Evolutionary conservation across 352 stramenopile species (phyloP).

Genomic region (Phytophthora sp.): DNA sequence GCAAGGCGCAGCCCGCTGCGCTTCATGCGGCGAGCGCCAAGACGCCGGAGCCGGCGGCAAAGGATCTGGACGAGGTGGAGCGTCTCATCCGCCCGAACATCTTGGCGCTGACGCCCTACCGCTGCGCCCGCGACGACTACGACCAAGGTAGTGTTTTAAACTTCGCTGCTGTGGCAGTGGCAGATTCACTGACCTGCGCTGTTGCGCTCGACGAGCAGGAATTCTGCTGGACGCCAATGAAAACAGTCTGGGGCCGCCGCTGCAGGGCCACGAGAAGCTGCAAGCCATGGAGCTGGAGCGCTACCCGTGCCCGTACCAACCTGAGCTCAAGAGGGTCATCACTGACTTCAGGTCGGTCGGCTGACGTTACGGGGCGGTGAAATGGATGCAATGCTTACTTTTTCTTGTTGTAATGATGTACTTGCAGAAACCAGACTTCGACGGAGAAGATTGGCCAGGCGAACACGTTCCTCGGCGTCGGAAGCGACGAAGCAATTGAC

Average conservation of each 20-base stretch:
- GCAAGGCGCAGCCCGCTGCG: slow-evolving; percentile 45
- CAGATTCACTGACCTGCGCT: neutral
- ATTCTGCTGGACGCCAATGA: slow-evolving; percentile 98
- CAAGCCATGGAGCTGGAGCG: slow-evolving; percentile 89
- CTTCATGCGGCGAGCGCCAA: slow-evolving; percentile 3
- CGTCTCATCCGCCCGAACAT: slow-evolving; percentile 97
- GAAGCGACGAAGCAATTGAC: slow-evolving; percentile 98
- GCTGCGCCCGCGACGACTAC: slow-evolving; percentile 97
- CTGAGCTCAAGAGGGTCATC: slow-evolving; percentile 92
- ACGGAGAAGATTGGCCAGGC: slow-evolving; percentile 74
- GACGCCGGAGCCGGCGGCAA: neutral
- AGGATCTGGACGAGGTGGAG: slow-evolving; percentile 69
- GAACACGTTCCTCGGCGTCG: slow-evolving; percentile 98
- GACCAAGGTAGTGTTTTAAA: slow-evolving; percentile 61
- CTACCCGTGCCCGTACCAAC: slow-evolving; percentile 96
- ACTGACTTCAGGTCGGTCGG: slow-evolving; percentile 69
- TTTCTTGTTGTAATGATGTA: neutral
- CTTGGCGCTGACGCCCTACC: slow-evolving; percentile 95
- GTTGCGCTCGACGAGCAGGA: slow-evolving; percentile 42
- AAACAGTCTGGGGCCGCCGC: slow-evolving; percentile 95
- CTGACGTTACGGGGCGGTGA: slow-evolving; percentile 14
- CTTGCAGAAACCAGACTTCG: slow-evolving; percentile 53
- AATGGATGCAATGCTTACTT: neutral
- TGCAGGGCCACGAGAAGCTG: slow-evolving; percentile 75
- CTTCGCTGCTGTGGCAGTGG: too few relatives aligned